Conservation (phyloP, 129 eudicot species). For the Centrapalus pauciflorus region DNA sequence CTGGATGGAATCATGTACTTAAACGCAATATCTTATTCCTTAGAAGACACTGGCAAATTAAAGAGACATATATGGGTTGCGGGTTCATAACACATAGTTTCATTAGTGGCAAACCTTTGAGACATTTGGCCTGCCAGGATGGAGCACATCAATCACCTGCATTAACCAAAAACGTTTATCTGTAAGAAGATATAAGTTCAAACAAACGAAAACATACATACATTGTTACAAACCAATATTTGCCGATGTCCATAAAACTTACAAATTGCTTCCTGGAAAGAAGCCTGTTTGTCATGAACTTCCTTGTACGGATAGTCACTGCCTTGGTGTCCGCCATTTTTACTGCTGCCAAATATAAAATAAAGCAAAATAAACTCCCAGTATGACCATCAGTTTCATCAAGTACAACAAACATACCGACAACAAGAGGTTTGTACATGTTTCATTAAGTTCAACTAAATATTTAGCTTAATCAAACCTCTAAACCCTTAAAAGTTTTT, state of each 20-base stretch:
- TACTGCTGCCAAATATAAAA: not conserved
- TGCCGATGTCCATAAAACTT: not conserved
- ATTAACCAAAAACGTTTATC: not conserved
- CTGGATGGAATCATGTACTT: too few relatives aligned
- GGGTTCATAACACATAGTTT: too few relatives aligned
- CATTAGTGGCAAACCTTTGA: constrained; percentile 51
- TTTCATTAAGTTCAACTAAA: too few relatives aligned
- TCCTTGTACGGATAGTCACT: constrained; percentile 70
- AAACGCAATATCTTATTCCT: too few relatives aligned
- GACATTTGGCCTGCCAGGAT: constrained; percentile 77
- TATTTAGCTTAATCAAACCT: too few relatives aligned
- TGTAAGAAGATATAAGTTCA: not conserved
- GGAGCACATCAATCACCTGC: constrained; percentile 76
- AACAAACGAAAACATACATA: not conserved
- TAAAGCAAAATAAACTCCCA: not conserved
- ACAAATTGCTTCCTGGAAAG: constrained; percentile 84
- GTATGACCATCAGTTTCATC: not conserved
- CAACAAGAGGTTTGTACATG: not conserved
- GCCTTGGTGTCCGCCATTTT: constrained; percentile 76
- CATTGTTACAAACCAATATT: not conserved
- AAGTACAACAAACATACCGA: not conserved
- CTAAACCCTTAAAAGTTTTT: too few relatives aligned
- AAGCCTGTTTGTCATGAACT: constrained; percentile 83
- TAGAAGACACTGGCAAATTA: too few relatives aligned
- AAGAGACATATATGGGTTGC: too few relatives aligned